Conservation (phyloP, 306 rosid species). For the Hylodesmum podocarpum region DNA sequence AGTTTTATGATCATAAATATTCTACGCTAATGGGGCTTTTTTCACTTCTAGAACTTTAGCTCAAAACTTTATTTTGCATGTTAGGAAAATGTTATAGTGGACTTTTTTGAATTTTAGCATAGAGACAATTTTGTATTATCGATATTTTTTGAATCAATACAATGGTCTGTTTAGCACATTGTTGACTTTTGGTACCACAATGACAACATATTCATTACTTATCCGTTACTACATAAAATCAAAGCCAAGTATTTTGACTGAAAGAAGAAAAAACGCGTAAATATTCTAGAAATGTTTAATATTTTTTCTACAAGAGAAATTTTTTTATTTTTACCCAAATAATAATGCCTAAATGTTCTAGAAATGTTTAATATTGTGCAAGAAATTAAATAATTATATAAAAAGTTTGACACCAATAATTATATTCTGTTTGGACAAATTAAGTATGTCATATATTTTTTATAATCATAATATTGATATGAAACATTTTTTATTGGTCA, state of each 20-base stretch:
- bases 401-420: no score
- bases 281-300: background rate
- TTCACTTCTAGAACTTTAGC: no score
- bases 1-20: no score
- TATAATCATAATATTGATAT: no score
- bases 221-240: background rate
- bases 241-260: background rate
- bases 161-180: no score
- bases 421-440: slow-evolving; percentile 1
- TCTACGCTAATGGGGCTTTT: no score
- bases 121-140: background rate
- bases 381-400: background rate
- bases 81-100: background rate
- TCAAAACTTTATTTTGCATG: background rate
- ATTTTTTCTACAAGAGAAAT: no score
- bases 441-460: background rate
- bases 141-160: no score
- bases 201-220: background rate
- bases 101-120: background rate
- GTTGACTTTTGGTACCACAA: background rate
- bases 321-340: no score
- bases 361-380: background rate
- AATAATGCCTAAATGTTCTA: background rate
- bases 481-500: no score
- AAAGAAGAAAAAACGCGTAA: background rate